Base-by-base conservation (phyloP, 176 grass and related monocot genomes). In the Areca catechu region DNA sequence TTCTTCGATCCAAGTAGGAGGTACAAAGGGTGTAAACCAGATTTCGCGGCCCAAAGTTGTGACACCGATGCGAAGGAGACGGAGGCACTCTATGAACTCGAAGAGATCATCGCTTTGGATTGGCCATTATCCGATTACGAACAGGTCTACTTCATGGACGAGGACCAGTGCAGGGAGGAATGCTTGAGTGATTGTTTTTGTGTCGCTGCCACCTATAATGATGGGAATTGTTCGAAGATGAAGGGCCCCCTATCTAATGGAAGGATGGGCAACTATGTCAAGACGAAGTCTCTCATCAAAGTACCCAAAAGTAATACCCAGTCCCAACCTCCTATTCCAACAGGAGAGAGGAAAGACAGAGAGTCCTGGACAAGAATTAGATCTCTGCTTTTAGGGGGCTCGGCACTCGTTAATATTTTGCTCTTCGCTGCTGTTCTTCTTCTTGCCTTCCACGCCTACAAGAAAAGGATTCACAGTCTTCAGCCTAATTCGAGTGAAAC, bases 41-140 rank as follows among this genome's bases (percentile, higher is more conserved):
- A 85, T 16, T 85, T 85, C 48, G 0, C 51, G n/a, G 22, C 53
- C 47, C 82, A 82, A 47, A 82, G 63, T 16, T 85, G 86, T 5
- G 24, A 82, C 18, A n/a, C 56, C 15, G 62, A 90, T 58, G 74
- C 79, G 27, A 15, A 20, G 19, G 61, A 15, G 14, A 64, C 19
- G 9, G 53, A 57, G 30, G 62, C 50, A 65, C 53, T 66, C 15
- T 90, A 76, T 16, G 17, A 63, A 22, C 58, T 90, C 0, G 5
- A 0, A 4, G 3, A 49, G 1, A 7, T 79, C 19, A 9, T 0
- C 1, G 4, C 37, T 64, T 28, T 79, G 0, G 63, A 77, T 54
- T 55, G 50, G 24, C 25, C 65, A 16, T 16, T 20, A 20, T 30
- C 65, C 10, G 50, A 43, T 16, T 67, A 54, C 24, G 50, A 53